Base-by-base conservation (phyloP, 2,329 filamentous ascomycete genomes). In the Aspergillus transmontanensis region DNA sequence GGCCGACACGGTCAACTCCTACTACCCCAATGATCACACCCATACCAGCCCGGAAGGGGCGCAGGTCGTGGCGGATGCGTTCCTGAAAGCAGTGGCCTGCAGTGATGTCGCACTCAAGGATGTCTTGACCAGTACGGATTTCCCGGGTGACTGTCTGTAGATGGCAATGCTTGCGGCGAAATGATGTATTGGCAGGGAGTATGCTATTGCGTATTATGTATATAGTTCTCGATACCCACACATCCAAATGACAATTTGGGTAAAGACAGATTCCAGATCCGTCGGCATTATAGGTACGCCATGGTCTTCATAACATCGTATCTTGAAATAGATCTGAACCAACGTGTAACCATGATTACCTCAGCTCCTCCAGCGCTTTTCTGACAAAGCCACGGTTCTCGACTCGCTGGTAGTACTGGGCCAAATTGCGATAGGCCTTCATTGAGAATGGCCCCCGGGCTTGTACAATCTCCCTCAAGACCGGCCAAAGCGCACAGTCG, bases 11-110 rank as follows among this genome's bases (percentile, higher is more conserved):
- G 85, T 87, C 30, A 82, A 87, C 71, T 76, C 78, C 0, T 80
- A 83, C 65, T 90, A 83, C 64, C 85, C 87, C 0, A 80, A 81
- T 23, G 87, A 89, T 68, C 87, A 90, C 73, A 90, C 87, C 0
- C 88, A 89, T 72, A 89, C 87, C 2, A 84, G 82, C 58, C 78
- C 85, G 0, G 78, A 75, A 32, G 84, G 86, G n/a, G 86, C 88
- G 1, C 79, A 85, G 63, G 76, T 83, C 4, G 84, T 86, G 59
- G 82, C 86, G 0, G 79, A 84, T 68, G 82, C 85, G 6, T 90
- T 89, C 68, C 83, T 87, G 34, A 86, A 87, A 78, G 86, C 80
- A 0, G 72, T 87, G 19, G 78, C 81, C 63, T 87, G 85, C 68
- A 80, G 76, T 2, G 80, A 79, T 9, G 81, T 81, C 21, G 76